Percentiles rank a stretch among this genome's conserved stretches.
These are phyloP conservation scores for Harringtonia aguacate DNA, from an alignment of 2,329 filamentous ascomycete genomes.

Conservation along the genomic window DNA sequence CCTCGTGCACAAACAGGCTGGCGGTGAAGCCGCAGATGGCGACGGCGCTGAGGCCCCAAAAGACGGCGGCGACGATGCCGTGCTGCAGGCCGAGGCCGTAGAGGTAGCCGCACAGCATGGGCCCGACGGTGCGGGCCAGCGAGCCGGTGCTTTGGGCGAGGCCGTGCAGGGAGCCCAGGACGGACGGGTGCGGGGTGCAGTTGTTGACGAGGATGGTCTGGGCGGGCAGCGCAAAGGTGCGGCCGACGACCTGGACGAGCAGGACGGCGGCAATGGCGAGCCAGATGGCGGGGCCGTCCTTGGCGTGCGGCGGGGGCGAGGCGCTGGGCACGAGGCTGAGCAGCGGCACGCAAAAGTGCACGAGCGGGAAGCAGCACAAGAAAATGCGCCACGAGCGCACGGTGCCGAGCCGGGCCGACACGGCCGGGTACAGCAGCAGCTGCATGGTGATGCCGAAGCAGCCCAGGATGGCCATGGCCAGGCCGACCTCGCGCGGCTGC, in stretches of 20 bases:
- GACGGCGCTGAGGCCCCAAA: constrained; percentile 42
- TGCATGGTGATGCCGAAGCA: constrained; percentile 65
- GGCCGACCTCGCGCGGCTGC: constrained; percentile 58
- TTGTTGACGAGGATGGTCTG: constrained; percentile 52
- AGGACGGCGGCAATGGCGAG: constrained; percentile 51
- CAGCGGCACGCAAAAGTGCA: constrained; percentile 61
- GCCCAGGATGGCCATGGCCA: constrained; percentile 68
- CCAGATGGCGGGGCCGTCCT: constrained; percentile 51
- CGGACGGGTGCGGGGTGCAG: constrained; percentile 44
- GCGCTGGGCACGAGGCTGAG: constrained; percentile 55
- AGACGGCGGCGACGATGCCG: constrained; percentile 47
- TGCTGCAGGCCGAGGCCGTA: constrained; percentile 48
- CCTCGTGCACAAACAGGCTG: constrained; percentile 44
- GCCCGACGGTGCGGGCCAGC: constrained; percentile 48
- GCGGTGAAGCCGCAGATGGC: constrained; percentile 37
- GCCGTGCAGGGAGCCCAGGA: constrained; percentile 47
- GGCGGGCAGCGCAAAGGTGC: constrained; percentile 56
- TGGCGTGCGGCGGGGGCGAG: constrained; percentile 36
- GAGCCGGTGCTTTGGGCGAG: constrained; percentile 48
- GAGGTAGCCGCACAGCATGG: constrained; percentile 46
- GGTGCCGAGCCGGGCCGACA: constrained; percentile 58
- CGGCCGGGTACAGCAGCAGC: constrained; percentile 57
- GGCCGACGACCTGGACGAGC: constrained; percentile 56
- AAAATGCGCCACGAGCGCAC: constrained; percentile 58
- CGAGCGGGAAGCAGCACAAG: constrained; percentile 57